Evolutionary conservation across 768 basidiomycete species (phyloP), one percentile per base, ranked within the genome.

Genomic region (Leccinum subtestaceum): DNA sequence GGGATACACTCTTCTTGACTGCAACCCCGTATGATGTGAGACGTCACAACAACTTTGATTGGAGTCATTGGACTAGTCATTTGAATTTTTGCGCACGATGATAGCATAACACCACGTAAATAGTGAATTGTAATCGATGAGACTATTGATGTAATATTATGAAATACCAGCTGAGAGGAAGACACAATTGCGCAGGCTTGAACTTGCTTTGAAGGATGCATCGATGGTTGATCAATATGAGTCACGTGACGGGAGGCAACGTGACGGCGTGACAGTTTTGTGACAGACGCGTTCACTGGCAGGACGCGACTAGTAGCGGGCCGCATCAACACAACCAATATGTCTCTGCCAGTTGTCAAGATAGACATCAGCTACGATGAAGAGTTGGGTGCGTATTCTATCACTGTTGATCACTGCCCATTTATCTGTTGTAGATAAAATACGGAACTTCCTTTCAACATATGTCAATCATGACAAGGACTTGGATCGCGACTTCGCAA

Each of bases 381-480:
- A 2, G 93, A 94, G 67, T 84, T 88, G 76, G 84, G 92, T 87
- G 40, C 31, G 70, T 62, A 45, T 43, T 0, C 10, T 25, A 13
- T 11, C 13, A 13, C 10, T 21, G 4, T 19, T 10, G 9, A 23
- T 53, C 1, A 25, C 31, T 62, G 13, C 59, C 13, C 4, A 19
- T 47, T 64, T 31, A 68, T 31, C 12, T 25, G 11, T 53, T 21
- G 32, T 67, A 94, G 91, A 82, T 13, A 83, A 78, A 74, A 91
- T 95, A 69, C 77, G 76, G 47, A 78, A 78, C 60, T 93, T 95
- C 70, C 70, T 95, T 63, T 83, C 85, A 48, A 85, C 80, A 48
- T 94, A 84, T 76, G 82, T 84, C 64, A 77, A 77, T 29, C 78
- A 77, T 59, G 81, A 84, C 69, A 85, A 88, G 71, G 90, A 91